Evolutionary conservation across 768 basidiomycete genomes (phyloP).

Genomic region (Hygrophorus pudorinus): DNA sequence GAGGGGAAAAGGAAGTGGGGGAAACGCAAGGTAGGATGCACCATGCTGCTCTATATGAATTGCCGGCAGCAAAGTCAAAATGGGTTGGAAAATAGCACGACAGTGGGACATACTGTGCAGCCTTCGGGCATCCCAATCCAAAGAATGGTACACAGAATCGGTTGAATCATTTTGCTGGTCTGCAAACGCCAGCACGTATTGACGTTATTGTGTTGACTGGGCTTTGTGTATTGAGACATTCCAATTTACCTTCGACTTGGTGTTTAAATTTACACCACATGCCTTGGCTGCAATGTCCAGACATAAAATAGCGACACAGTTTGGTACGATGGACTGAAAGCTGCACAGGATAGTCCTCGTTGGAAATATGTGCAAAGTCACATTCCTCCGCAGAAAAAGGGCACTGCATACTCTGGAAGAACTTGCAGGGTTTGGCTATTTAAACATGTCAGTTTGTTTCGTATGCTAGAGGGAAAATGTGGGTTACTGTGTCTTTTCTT

Average conservation of each 20-base stretch:
- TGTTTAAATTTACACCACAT: slow-evolving; percentile 29
- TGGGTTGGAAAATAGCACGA: too few species aligned
- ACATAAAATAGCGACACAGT: slow-evolving; percentile 25
- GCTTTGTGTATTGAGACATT: background rate
- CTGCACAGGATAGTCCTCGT: slow-evolving; percentile 11
- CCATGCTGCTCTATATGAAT: too few species aligned
- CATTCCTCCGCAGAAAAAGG: slow-evolving; percentile 21
- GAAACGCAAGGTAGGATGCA: too few species aligned
- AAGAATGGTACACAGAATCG: too few species aligned
- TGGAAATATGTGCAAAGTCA: background rate
- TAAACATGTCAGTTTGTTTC: slow-evolving; percentile 7
- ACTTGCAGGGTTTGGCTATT: slow-evolving; percentile 41
- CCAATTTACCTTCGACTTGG: slow-evolving; percentile 7
- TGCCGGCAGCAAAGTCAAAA: too few species aligned
- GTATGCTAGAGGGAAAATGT: background rate
- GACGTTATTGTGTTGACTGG: too few species aligned
- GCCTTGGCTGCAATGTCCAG: slow-evolving; percentile 28
- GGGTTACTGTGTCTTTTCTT: slow-evolving; percentile 11
- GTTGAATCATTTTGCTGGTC: too few species aligned
- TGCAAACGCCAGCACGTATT: too few species aligned
- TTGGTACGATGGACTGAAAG: slow-evolving; percentile 13
- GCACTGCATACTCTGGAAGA: slow-evolving; percentile 33
- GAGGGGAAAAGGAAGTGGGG: background rate
- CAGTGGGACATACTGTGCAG: too few species aligned
- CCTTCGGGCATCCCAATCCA: too few species aligned